A percentile compares a stretch with the other conserved stretches of the same genome.
Conservation (phyloP, 2,329 filamentous ascomycete genomes). For the Penicillium frequentans region DNA sequence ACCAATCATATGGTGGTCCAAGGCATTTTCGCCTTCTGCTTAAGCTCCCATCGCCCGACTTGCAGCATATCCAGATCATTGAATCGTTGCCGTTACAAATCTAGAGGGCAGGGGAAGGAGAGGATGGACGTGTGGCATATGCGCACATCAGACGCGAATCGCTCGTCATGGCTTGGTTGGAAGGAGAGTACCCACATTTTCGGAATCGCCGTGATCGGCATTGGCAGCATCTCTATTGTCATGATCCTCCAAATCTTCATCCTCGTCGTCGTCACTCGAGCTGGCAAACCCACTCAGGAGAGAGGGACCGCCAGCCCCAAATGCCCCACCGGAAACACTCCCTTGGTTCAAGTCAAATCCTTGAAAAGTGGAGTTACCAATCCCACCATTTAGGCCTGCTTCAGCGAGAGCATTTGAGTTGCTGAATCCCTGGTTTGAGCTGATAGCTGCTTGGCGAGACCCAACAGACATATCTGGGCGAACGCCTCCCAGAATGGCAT, state of each 20-base stretch:
- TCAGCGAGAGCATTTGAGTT: slow-evolving; percentile 72
- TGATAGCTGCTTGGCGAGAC: slow-evolving; percentile 68
- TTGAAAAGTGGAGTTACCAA: slow-evolving; percentile 50
- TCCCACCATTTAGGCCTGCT: slow-evolving; percentile 72
- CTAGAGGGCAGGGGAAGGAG: slow-evolving; percentile 3
- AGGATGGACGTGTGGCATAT: slow-evolving; percentile 11
- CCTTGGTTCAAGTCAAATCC: slow-evolving; percentile 68
- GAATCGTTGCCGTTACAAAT: slow-evolving; percentile 1
- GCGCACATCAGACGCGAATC: slow-evolving; percentile 46
- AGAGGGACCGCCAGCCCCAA: slow-evolving; percentile 64
- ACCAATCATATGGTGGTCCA: neutral
- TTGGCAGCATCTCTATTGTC: slow-evolving; percentile 54
- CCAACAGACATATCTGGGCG: slow-evolving; percentile 86
- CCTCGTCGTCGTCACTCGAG: slow-evolving; percentile 93
- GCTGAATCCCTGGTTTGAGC: slow-evolving; percentile 58
- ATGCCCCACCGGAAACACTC: slow-evolving; percentile 67
- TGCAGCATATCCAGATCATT: slow-evolving; percentile 15
- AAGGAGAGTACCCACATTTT: slow-evolving; percentile 66
- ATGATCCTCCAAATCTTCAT: slow-evolving; percentile 77
- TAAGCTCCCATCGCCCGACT: slow-evolving; percentile 15
- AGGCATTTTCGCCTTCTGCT: slow-evolving; percentile 6
- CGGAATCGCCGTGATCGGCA: slow-evolving; percentile 52
- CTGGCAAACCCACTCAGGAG: slow-evolving; percentile 89
- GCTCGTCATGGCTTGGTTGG: slow-evolving; percentile 56
- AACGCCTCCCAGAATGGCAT: slow-evolving; percentile 95